Evolutionary conservation across 345 rosid species (phyloP).

Genomic region (Fremontodendron californicum): DNA sequence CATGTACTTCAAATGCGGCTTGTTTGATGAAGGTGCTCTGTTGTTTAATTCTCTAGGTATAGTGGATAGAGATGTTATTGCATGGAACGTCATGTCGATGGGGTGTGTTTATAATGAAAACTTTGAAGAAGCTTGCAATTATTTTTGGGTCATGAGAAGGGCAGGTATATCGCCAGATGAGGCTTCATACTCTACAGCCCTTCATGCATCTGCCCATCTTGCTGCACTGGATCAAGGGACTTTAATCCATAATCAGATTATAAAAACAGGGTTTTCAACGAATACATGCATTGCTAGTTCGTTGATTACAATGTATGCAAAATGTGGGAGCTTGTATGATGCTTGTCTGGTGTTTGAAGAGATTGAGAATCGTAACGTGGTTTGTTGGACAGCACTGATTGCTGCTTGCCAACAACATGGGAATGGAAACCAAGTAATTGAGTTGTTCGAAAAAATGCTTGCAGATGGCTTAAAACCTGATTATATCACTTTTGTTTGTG

Average conservation of each 20-base stretch:
- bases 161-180: slow-evolving; percentile 37
- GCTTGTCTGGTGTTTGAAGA: slow-evolving; percentile 32
- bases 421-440: slow-evolving; percentile 25
- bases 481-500: slow-evolving; percentile 33
- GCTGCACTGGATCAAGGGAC: slow-evolving; percentile 35
- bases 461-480: slow-evolving; percentile 34
- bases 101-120: slow-evolving; percentile 27
- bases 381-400: slow-evolving; percentile 43
- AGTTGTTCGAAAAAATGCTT: slow-evolving; percentile 38
- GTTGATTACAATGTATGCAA: slow-evolving; percentile 47
- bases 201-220: slow-evolving; percentile 38
- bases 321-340: slow-evolving; percentile 34
- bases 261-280: slow-evolving; percentile 31
- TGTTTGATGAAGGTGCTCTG: slow-evolving; percentile 26
- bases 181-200: slow-evolving; percentile 37
- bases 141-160: slow-evolving; percentile 33
- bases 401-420: slow-evolving; percentile 49
- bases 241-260: slow-evolving; percentile 32
- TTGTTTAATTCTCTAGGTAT: slow-evolving; percentile 20
- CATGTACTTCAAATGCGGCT: slow-evolving; percentile 33
- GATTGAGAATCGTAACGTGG: slow-evolving; percentile 30
- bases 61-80: slow-evolving; percentile 26
- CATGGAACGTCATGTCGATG: slow-evolving; percentile 39
- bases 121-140: slow-evolving; percentile 33
- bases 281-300: slow-evolving; percentile 28